Percentiles rank a stretch among this genome's conserved stretches.
These are phyloP conservation scores for Fusarium equiseti DNA, from an alignment of 2,329 filamentous ascomycete species.

Conservation along the genomic window DNA sequence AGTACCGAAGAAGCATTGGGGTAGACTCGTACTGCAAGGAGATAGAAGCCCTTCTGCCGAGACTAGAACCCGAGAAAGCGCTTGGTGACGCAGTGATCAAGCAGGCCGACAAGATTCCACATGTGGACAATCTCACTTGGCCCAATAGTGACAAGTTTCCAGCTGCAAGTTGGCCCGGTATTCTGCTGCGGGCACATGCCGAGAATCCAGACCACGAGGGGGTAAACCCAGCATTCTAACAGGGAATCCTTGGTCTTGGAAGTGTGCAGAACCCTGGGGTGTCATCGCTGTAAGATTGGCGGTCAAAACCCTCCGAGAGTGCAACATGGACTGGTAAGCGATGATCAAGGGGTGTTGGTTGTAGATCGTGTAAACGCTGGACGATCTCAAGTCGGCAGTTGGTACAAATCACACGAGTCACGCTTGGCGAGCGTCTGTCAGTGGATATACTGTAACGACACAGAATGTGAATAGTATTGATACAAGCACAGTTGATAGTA, in stretches of 20 bases:
- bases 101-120: conserved; percentile 42
- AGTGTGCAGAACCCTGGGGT: background rate
- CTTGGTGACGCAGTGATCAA: conserved; percentile 48
- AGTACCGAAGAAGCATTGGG: conserved; percentile 17
- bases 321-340: background rate
- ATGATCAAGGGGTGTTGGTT: conserved; percentile 23
- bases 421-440: conserved; percentile 5
- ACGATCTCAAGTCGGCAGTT: conserved; percentile 29
- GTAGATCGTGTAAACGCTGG: conserved; percentile 26
- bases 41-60: conserved; percentile 45
- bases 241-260: background rate
- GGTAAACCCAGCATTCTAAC: conserved; percentile 48
- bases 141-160: conserved; percentile 47
- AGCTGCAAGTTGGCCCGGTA: conserved; percentile 49
- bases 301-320: conserved; percentile 11
- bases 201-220: conserved; percentile 48
- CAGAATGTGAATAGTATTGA: conserved; percentile 2
- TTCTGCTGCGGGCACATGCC: conserved; percentile 48
- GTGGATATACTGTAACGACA: conserved; percentile 1
- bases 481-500: background rate
- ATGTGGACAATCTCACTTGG: conserved; percentile 45
- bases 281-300: conserved; percentile 13
- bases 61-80: conserved; percentile 43
- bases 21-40: conserved; percentile 17
- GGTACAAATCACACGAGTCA: conserved; percentile 17